Percentiles rank a stretch among this genome's conserved stretches.
These are phyloP conservation scores for Zanthoxylum bungeanum DNA, from an alignment of 345 rosid genomes.

Conservation along the genomic window DNA sequence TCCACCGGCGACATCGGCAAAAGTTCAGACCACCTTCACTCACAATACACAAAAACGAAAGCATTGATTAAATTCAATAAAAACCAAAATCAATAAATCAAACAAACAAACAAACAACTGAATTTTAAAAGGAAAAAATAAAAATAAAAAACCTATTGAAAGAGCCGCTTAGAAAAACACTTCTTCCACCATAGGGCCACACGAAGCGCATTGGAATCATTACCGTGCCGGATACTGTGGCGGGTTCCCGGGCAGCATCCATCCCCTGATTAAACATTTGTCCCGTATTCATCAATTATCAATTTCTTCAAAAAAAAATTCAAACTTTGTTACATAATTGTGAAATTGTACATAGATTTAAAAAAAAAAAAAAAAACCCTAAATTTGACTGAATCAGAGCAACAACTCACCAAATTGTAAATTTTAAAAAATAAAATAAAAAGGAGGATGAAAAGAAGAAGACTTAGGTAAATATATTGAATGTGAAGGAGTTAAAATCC, in stretches of 20 bases:
- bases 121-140: neutral
- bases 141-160: slow-evolving; percentile 65
- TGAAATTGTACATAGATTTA: neutral
- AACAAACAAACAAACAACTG: neutral
- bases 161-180: slow-evolving; percentile 56
- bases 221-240: slow-evolving; percentile 23
- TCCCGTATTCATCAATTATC: slow-evolving; percentile 15
- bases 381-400: neutral
- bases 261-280: slow-evolving; percentile 38
- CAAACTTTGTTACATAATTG: neutral
- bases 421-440: slow-evolving; percentile 24
- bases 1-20: slow-evolving; percentile 66
- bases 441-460: neutral
- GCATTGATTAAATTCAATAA: neutral
- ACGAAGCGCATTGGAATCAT: slow-evolving; percentile 50
- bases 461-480: neutral
- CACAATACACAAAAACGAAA: neutral
- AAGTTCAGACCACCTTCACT: slow-evolving; percentile 53
- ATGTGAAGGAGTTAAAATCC: slow-evolving; percentile 22
- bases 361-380: slow-evolving; percentile 1
- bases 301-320: neutral
- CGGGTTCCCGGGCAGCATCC: slow-evolving; percentile 35
- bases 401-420: slow-evolving; percentile 13
- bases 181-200: slow-evolving; percentile 69
- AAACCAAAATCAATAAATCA: neutral